Evolutionary conservation across 2,329 filamentous ascomycete genomes (phyloP).

Genomic region (Fusarium nematophilum): DNA sequence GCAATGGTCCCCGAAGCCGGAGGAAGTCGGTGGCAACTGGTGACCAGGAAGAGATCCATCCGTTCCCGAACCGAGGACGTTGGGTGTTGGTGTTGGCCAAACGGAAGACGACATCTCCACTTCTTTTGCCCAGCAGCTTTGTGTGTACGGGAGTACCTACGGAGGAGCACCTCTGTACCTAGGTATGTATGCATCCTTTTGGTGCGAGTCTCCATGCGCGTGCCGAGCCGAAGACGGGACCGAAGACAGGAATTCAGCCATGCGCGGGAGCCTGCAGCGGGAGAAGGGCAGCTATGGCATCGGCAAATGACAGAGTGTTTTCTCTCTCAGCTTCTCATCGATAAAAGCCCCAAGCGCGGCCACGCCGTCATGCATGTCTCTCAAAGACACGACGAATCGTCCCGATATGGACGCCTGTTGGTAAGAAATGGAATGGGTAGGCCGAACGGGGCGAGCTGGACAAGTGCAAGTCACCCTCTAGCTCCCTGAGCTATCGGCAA

Average conservation of each 20-base stretch:
- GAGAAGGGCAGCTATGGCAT: too few species aligned
- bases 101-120: constrained; percentile 16
- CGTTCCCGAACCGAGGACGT: constrained; percentile 25
- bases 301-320: too few species aligned
- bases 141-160: too few species aligned
- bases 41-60: constrained; percentile 24
- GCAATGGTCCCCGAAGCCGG: constrained; percentile 33
- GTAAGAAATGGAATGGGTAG: constrained; percentile 1
- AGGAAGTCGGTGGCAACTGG: constrained; percentile 28
- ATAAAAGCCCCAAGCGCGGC: too few species aligned
- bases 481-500: neutral
- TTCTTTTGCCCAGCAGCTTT: neutral
- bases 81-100: neutral
- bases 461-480: neutral
- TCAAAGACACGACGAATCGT: neutral
- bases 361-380: neutral
- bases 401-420: neutral
- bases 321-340: too few species aligned
- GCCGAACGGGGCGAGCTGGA: constrained; percentile 6
- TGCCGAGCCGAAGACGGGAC: constrained; percentile 8
- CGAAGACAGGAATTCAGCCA: too few species aligned
- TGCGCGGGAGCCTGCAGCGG: constrained; percentile 4
- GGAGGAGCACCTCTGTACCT: too few species aligned
- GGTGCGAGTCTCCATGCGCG: neutral
- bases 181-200: constrained; percentile 1